Conservation (phyloP, 2,329 filamentous ascomycete genomes). For the Ciborinia camelliae region DNA sequence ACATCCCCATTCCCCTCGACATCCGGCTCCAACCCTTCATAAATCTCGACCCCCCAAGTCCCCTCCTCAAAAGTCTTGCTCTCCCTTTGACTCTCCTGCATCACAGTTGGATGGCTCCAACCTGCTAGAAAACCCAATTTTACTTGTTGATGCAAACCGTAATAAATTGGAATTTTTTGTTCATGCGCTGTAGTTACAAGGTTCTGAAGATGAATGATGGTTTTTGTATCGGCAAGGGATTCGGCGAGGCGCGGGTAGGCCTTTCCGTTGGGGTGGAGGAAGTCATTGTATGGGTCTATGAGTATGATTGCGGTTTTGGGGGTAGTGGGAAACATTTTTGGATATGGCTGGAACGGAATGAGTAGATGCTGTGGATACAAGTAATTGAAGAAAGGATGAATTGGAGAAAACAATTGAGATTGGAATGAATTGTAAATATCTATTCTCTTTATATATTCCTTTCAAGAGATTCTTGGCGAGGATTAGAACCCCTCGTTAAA, state of each 20-base stretch:
- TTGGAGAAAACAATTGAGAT: too few relatives aligned
- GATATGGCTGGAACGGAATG: background rate
- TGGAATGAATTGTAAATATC: background rate
- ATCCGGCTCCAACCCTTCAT: slow-evolving; percentile 34
- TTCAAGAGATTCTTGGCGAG: background rate
- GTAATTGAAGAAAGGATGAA: background rate
- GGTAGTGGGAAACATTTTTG: background rate
- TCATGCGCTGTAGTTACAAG: slow-evolving; percentile 31
- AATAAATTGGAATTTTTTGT: slow-evolving; percentile 37
- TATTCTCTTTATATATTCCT: background rate
- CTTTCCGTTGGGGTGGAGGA: slow-evolving; percentile 33
- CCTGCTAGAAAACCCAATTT: slow-evolving; percentile 30
- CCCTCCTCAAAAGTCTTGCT: slow-evolving; percentile 33
- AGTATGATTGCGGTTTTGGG: slow-evolving; percentile 29
- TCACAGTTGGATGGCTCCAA: slow-evolving; percentile 34
- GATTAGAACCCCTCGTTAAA: background rate
- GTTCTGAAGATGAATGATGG: slow-evolving; percentile 32
- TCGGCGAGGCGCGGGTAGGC: slow-evolving; percentile 30
- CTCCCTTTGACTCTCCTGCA: slow-evolving; percentile 26
- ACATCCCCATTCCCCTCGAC: slow-evolving; percentile 34
- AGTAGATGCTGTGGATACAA: background rate
- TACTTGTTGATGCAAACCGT: slow-evolving; percentile 38
- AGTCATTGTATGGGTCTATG: slow-evolving; percentile 35
- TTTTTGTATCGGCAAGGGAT: slow-evolving; percentile 33
- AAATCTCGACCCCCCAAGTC: slow-evolving; percentile 36